Base-by-base conservation (phyloP, 306 rosid genomes). In the Lotus japonicus region DNA sequence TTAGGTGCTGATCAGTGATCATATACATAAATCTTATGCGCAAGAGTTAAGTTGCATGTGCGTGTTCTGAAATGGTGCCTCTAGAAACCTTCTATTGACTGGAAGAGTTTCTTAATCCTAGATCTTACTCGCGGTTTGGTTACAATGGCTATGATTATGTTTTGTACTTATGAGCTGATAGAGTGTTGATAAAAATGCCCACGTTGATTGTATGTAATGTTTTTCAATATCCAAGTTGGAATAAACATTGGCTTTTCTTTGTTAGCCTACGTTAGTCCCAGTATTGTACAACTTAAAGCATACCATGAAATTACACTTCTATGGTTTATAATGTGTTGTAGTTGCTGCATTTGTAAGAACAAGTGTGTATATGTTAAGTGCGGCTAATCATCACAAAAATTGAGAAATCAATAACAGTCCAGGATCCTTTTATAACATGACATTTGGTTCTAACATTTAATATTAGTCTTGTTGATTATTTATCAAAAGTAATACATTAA, bases 1-100 rank as follows among this genome's bases (percentile, higher is more conserved):
- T 55, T 73, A 74, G 57, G 46, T 48, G 66, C 62, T 42, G 66
- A 46, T 72, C 44, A 21, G 57, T 42, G 66, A 46, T 72, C 44
- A 21, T 31, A 7, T 3, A 8, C 5, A 66, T 41, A 57, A 31
- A 60, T 44, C 56, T 33, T 48, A 58, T 62, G 57, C n/a, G 0
- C 72, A 59, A 43, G 28, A 43, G 43, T 41, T 31, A 9, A 28
- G 64, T 53, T 46, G 9, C 5, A 9, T 16, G 14, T 31, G 17
- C 58, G 41, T 61, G 43, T 31, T 31, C 43, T 67, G 60, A 66
- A 80, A 67, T 61, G 43, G 26, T 10, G 14, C 26, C 2, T 26
- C 4, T 1, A 26, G 31, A 26, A 35, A 46, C 58, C 58, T 51
- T 71, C 58, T 41, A 33, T 57, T 21, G 59, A 35, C 35, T 31